Percentiles rank a stretch among this genome's conserved stretches.
Conservation (phyloP, 805 yeast species). For the Blastobotrys terrestris region DNA sequence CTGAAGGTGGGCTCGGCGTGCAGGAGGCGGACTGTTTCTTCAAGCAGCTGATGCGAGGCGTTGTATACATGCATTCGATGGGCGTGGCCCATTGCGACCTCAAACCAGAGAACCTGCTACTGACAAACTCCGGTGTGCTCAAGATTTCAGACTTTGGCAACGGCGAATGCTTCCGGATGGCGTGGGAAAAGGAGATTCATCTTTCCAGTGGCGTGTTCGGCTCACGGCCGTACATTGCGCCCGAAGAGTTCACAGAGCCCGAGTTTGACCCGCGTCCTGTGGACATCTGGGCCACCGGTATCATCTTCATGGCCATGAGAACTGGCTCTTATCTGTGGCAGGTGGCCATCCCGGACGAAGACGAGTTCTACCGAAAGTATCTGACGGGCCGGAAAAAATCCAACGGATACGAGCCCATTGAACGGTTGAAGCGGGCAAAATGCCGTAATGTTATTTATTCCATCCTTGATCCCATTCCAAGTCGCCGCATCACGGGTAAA, state of each 20-base stretch:
- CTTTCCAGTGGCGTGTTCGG: conserved; percentile 74
- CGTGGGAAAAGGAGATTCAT: conserved; percentile 73
- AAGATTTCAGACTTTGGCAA: conserved; percentile 85
- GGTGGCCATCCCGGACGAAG: conserved; percentile 61
- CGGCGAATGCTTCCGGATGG: conserved; percentile 79
- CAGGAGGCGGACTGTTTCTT: conserved; percentile 81
- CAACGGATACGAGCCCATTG: conserved; percentile 88
- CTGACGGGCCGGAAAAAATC: conserved; percentile 70
- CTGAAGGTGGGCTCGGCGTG: conserved; percentile 47
- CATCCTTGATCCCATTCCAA: conserved; percentile 82
- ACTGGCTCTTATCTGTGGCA: conserved; percentile 93
- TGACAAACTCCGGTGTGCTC: conserved; percentile 56
- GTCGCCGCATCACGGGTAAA: conserved; percentile 74
- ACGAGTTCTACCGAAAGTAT: conserved; percentile 72
- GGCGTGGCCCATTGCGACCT: conserved; percentile 84
- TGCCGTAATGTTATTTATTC: conserved; percentile 91
- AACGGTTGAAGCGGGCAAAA: conserved; percentile 70
- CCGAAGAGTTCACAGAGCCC: conserved; percentile 67
- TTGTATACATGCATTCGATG: conserved; percentile 75
- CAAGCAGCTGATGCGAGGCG: conserved; percentile 77
- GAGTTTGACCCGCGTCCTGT: conserved; percentile 69
- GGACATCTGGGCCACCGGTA: conserved; percentile 85
- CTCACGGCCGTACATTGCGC: conserved; percentile 85
- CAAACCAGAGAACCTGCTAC: conserved; percentile 79
- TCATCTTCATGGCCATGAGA: conserved; percentile 69